Conservation (phyloP, 305 asterid species). For the Fraxinus latifolia region DNA sequence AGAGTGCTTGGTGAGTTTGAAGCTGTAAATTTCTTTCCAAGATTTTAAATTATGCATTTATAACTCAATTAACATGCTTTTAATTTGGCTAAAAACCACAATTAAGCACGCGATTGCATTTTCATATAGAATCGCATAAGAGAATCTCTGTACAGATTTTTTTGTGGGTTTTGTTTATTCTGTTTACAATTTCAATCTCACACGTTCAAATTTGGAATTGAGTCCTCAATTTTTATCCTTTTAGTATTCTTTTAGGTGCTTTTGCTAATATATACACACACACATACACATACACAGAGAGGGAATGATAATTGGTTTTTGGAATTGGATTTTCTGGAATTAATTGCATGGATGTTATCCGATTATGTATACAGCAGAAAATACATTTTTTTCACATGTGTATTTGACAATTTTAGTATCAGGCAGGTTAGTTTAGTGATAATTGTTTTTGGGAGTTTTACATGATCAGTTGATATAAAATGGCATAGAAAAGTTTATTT, state of each 20-base stretch:
- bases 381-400: conserved; percentile 31
- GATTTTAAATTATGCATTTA: conserved; percentile 3
- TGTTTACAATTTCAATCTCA: conserved; percentile 28
- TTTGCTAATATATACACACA: conserved; percentile 11
- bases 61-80: conserved; percentile 31
- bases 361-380: conserved; percentile 20
- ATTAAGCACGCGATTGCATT: conserved; percentile 39
- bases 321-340: conserved; percentile 36
- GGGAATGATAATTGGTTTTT: conserved; percentile 7
- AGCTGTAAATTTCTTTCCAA: conserved; percentile 21
- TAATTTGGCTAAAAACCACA: conserved; percentile 30
- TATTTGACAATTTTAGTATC: conserved; percentile 16
- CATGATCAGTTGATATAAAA: background rate
- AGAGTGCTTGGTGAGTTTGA: conserved; percentile 46
- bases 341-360: conserved; percentile 33
- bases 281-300: background rate
- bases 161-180: conserved; percentile 28
- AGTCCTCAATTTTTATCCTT: conserved; percentile 26
- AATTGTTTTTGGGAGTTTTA: conserved; percentile 4
- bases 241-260: conserved; percentile 21
- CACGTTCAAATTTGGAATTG: conserved; percentile 37
- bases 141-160: conserved; percentile 32
- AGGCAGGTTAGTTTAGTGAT: background rate
- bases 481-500: background rate
- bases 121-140: conserved; percentile 28